These are phyloP conservation scores for Excoecaria cochinchinensis DNA, from an alignment of 345 rosid genomes.

Conservation along the genomic window DNA sequence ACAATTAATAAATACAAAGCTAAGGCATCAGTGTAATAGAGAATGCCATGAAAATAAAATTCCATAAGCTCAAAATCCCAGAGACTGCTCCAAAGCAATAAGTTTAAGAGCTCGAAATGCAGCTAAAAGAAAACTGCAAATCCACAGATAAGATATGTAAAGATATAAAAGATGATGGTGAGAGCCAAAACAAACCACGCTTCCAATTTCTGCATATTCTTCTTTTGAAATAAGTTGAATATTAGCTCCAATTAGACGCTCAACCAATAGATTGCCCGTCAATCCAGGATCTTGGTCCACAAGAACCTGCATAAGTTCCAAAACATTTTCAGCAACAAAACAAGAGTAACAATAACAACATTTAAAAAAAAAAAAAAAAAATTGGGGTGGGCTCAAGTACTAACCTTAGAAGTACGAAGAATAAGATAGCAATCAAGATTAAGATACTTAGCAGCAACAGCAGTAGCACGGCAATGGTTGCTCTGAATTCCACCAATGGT, in stretches of 20 bases:
- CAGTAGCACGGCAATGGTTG: constrained; percentile 33
- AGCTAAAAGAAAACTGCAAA: neutral
- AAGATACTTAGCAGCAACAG: constrained; percentile 63
- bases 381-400: neutral
- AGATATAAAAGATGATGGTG: neutral
- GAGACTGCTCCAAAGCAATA: neutral
- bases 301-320: constrained; percentile 50
- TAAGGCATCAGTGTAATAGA: neutral
- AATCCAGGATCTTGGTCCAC: constrained; percentile 88
- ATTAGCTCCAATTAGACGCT: constrained; percentile 85
- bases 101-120: neutral
- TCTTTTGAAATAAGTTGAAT: constrained; percentile 82
- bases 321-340: neutral
- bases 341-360: neutral
- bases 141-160: neutral
- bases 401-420: neutral
- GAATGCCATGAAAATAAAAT: neutral
- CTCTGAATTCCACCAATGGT: constrained; percentile 94
- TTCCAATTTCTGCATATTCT: constrained; percentile 78
- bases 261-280: constrained; percentile 80
- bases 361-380: neutral
- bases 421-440: constrained; percentile 7
- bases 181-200: constrained; percentile 53
- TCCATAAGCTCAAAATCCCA: neutral
- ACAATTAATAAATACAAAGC: neutral